phyloP scores from a whole-genome alignment of 192 early-diverging fungal species.

The Rhizoclosmatium globosum region DNA sequence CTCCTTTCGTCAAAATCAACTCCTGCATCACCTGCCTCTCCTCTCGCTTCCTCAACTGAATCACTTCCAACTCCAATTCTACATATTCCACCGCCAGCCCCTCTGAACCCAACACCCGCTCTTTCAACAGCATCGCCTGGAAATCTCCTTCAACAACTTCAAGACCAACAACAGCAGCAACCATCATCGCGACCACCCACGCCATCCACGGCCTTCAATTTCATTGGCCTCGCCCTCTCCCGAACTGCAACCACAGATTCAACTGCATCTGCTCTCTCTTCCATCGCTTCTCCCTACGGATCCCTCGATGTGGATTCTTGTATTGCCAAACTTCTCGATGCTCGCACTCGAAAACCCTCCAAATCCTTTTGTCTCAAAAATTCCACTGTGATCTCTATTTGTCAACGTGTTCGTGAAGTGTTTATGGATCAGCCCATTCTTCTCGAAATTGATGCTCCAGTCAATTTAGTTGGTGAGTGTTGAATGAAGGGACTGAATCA shows the following conservation, averaged over 20 bases:
- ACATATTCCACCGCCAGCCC: not conserved
- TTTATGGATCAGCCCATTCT: slow-evolving; percentile 85
- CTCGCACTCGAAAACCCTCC: slow-evolving; percentile 72
- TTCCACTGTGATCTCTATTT: slow-evolving; percentile 86
- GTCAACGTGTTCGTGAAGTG: slow-evolving; percentile 84
- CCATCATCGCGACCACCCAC: not conserved
- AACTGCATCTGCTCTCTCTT: not conserved
- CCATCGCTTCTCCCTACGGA: not conserved
- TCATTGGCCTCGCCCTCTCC: not conserved
- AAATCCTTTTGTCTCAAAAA: slow-evolving; percentile 85
- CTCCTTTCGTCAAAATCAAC: too few species aligned
- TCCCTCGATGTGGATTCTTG: slow-evolving; percentile 81
- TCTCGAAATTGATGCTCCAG: slow-evolving; percentile 57
- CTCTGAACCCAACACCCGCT: not conserved
- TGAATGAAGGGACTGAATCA: too few species aligned
- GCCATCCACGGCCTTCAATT: not conserved
- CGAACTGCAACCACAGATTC: not conserved
- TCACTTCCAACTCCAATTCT: not conserved
- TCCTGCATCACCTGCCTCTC: not conserved
- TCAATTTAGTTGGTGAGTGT: slow-evolving; percentile 54
- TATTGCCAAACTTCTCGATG: slow-evolving; percentile 85
- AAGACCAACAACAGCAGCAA: not conserved
- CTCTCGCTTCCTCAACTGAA: not conserved
- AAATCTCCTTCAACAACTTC: not conserved
- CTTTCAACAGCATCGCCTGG: not conserved